A percentile compares a stretch with the other conserved stretches of the same genome.
phyloP scores from a whole-genome alignment of 768 basidiomycete species.

The Kondoa malvinella region DNA sequence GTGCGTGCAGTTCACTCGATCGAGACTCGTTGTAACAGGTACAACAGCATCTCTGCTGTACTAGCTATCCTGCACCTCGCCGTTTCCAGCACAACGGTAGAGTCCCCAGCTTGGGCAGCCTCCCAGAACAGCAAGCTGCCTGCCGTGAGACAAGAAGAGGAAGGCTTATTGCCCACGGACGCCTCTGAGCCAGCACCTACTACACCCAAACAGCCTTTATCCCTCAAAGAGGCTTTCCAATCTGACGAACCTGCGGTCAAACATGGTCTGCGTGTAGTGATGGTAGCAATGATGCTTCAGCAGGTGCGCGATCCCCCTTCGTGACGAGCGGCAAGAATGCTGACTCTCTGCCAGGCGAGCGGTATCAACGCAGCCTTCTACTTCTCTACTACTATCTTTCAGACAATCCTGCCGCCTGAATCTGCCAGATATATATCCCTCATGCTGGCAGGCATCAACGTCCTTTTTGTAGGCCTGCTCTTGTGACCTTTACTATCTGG shows the following conservation, averaged over 20 bases:
- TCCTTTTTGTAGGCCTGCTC: neutral
- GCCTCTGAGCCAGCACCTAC: neutral
- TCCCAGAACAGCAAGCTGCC: too few relatives aligned
- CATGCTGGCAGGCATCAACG: neutral
- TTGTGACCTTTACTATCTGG: neutral
- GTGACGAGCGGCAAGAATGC: neutral
- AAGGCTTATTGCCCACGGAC: too few relatives aligned
- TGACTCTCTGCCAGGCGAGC: neutral
- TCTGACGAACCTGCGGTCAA: neutral
- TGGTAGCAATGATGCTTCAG: neutral
- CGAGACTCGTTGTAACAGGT: too few relatives aligned
- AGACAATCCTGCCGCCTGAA: neutral
- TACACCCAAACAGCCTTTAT: neutral
- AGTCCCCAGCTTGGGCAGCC: too few relatives aligned
- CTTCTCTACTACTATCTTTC: conserved; percentile 3
- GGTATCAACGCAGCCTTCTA: conserved; percentile 1
- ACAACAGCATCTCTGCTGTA: too few relatives aligned
- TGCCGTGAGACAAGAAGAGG: neutral
- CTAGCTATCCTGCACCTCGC: too few relatives aligned
- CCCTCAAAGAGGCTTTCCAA: neutral
- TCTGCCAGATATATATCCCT: neutral
- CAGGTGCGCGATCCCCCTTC: neutral
- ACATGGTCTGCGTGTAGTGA: neutral
- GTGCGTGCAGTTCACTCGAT: too few relatives aligned
- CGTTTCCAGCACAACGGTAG: too few relatives aligned